phyloP scores from a whole-genome alignment of 2,329 filamentous ascomycete genomes.

The Arthrobotrys musiformis region DNA sequence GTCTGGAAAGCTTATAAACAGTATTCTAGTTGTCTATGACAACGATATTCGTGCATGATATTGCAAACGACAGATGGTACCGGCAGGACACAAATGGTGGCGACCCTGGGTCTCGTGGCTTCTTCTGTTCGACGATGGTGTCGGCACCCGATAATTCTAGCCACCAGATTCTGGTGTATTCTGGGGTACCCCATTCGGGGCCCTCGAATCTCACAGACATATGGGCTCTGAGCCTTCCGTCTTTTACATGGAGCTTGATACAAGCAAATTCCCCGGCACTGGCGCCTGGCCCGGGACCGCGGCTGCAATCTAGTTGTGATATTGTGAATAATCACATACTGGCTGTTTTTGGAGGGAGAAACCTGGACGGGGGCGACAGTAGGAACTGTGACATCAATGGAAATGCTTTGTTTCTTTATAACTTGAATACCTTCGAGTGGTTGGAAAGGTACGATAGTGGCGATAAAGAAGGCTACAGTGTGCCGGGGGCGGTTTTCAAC shows the following conservation, averaged over 20 bases:
- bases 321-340: constrained; percentile 36
- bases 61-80: constrained; percentile 38
- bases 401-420: constrained; percentile 40
- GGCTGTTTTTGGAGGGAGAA: constrained; percentile 28
- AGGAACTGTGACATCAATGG: constrained; percentile 33
- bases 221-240: constrained; percentile 40
- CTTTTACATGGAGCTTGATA: constrained; percentile 37
- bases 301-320: constrained; percentile 33
- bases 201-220: constrained; percentile 13
- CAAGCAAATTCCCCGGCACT: constrained; percentile 30
- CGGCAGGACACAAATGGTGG: constrained; percentile 35
- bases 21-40: constrained; percentile 30
- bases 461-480: constrained; percentile 13
- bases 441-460: constrained; percentile 15
- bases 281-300: constrained; percentile 18
- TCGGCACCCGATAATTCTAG: constrained; percentile 40
- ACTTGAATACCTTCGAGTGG: constrained; percentile 36
- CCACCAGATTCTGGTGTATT: constrained; percentile 41
- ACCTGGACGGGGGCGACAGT: constrained; percentile 28
- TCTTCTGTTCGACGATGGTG: constrained; percentile 35
- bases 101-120: constrained; percentile 7
- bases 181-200: constrained; percentile 5
- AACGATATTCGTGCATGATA: constrained; percentile 37
- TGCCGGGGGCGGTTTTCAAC: constrained; percentile 3
- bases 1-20: neutral